phyloP scores from a whole-genome alignment of 179 eudicot genomes.

The Beta macrorhiza region DNA sequence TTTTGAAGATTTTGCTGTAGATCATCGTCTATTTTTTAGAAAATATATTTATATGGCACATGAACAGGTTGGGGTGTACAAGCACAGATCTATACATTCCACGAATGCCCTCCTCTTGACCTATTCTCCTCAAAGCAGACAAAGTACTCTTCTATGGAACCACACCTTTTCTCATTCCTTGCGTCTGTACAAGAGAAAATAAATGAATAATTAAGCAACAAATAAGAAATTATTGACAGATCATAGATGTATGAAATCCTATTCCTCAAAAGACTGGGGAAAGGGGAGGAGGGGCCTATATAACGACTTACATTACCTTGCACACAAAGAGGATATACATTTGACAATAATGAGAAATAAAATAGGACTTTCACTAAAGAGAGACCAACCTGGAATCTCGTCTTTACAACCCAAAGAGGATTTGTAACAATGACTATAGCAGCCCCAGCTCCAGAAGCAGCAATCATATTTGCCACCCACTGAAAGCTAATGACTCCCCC shows the following conservation, averaged over 20 bases:
- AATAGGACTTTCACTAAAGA: neutral
- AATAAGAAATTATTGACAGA: neutral
- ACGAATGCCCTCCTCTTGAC: slow-evolving; percentile 89
- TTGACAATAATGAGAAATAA: neutral
- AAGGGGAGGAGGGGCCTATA: neutral
- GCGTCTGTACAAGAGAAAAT: slow-evolving; percentile 56
- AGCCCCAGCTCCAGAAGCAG: slow-evolving; percentile 98
- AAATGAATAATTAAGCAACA: slow-evolving; percentile 4
- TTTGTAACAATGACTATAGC: slow-evolving; percentile 79
- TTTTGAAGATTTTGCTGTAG: neutral
- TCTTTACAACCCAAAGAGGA: slow-evolving; percentile 99
- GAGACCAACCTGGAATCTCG: slow-evolving; percentile 74
- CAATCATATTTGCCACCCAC: slow-evolving; percentile 78
- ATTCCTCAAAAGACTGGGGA: neutral
- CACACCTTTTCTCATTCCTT: slow-evolving; percentile 71
- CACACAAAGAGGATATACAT: neutral
- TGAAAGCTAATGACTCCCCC: slow-evolving; percentile 63
- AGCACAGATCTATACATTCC: slow-evolving; percentile 79
- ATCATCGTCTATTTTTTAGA: neutral
- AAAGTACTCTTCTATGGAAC: slow-evolving; percentile 59
- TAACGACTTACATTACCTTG: neutral
- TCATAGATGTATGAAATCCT: neutral
- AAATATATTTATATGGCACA: neutral
- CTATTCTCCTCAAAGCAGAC: slow-evolving; percentile 73
- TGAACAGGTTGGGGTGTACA: neutral